Conservation (phyloP, 2,329 filamentous ascomycete genomes). For the Epichloe sp. region DNA sequence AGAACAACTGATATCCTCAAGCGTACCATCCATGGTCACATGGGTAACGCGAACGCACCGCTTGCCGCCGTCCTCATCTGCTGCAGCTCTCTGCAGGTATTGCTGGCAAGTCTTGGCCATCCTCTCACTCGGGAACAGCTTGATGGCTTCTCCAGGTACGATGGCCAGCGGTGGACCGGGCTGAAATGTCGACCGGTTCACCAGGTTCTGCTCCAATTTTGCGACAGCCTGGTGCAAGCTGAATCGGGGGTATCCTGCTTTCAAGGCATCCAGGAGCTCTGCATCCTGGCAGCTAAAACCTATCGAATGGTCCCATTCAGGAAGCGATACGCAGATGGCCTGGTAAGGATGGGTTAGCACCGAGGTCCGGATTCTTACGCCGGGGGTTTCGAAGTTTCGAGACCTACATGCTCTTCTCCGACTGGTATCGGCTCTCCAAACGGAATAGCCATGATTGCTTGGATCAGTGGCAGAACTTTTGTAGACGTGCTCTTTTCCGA, state of each 20-base stretch:
- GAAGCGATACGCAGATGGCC: not conserved
- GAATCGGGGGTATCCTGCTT: not conserved
- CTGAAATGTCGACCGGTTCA: not conserved
- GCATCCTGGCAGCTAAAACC: not conserved
- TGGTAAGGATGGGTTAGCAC: not conserved
- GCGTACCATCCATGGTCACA: not conserved
- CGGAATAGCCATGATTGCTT: not conserved
- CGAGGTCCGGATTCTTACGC: not conserved
- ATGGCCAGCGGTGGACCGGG: not conserved
- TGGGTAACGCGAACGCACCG: not conserved
- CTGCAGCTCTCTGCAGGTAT: not conserved
- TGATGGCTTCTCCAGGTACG: not conserved
- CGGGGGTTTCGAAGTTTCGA: not conserved
- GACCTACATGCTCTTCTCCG: not conserved
- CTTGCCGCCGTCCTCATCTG: not conserved
- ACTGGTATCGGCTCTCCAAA: not conserved
- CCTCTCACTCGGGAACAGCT: not conserved
- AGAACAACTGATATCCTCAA: not conserved
- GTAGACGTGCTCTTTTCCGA: too few species aligned
- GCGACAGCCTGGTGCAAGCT: not conserved
- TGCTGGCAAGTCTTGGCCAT: not conserved
- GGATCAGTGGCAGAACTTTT: not conserved
- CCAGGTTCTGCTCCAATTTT: not conserved
- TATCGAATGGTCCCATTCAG: not conserved
- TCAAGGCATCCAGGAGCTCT: not conserved